phyloP scores from a whole-genome alignment of 345 rosid species.

The Capsella bursapastoris region DNA sequence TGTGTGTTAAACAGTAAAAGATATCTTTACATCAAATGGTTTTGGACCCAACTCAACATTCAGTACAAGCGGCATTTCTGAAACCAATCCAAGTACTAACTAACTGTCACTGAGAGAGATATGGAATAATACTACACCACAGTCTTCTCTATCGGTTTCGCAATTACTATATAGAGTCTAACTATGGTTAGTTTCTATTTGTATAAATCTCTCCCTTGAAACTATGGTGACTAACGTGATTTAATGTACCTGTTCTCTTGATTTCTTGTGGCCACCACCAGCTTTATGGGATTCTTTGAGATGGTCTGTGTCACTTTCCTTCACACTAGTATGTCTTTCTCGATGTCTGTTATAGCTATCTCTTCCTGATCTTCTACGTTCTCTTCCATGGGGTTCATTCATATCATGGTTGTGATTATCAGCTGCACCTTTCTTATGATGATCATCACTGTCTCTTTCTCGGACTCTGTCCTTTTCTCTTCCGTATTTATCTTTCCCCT shows the following conservation, averaged over 20 bases:
- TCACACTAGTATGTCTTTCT: constrained; percentile 60
- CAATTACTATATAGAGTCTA: too few relatives aligned
- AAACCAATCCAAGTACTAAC: constrained; percentile 9
- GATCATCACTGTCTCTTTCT: constrained; percentile 65
- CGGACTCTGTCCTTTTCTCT: constrained; percentile 70
- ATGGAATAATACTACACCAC: constrained; percentile 11
- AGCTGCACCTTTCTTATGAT: constrained; percentile 54
- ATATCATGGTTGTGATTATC: constrained; percentile 52
- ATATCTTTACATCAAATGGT: constrained; percentile 4
- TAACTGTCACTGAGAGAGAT: constrained; percentile 7
- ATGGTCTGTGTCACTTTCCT: constrained; percentile 62
- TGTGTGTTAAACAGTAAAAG: constrained; percentile 4
- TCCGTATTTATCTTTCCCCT: constrained; percentile 65
- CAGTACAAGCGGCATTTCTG: constrained; percentile 12
- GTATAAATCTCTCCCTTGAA: not conserved
- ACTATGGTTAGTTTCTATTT: not conserved
- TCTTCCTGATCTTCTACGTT: constrained; percentile 62
- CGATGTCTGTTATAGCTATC: constrained; percentile 63
- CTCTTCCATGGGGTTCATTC: constrained; percentile 50
- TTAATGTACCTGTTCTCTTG: constrained; percentile 59
- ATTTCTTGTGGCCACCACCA: constrained; percentile 60
- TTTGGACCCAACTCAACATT: constrained; percentile 15
- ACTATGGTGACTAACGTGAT: constrained; percentile 16
- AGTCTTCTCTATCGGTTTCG: not conserved
- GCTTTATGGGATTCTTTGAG: constrained; percentile 59